phyloP scores from a whole-genome alignment of 225 moss, liverwort and hornwort genomes.

The Polytrichum formosum region DNA sequence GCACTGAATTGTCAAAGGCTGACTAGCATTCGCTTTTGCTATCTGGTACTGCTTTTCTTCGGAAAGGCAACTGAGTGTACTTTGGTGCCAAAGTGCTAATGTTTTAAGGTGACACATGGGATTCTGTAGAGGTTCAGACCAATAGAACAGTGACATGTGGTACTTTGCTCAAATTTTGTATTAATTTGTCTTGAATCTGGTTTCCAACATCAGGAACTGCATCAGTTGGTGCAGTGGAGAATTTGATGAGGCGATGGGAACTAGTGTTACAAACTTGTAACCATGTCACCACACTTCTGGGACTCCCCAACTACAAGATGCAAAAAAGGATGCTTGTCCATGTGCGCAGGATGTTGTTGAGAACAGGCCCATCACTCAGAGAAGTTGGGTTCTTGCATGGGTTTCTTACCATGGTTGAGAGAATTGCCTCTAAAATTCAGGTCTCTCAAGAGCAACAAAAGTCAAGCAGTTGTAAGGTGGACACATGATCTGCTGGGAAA shows the following conservation, averaged over 20 bases:
- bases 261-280: conserved; percentile 39
- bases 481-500: neutral
- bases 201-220: conserved; percentile 37
- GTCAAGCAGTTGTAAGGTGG: conserved; percentile 1
- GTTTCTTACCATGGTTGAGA: conserved; percentile 45
- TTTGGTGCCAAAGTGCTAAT: too few species aligned
- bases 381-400: conserved; percentile 62
- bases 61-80: too few species aligned
- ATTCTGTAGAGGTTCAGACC: too few species aligned
- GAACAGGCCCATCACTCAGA: conserved; percentile 40
- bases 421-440: conserved; percentile 24
- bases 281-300: conserved; percentile 25
- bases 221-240: conserved; percentile 46
- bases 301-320: conserved; percentile 43
- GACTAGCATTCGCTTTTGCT: too few species aligned
- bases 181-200: too few species aligned
- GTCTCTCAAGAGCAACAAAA: conserved; percentile 16
- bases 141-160: too few species aligned
- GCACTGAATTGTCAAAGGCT: too few species aligned
- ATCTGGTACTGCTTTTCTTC: neutral
- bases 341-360: conserved; percentile 48
- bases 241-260: conserved; percentile 53
- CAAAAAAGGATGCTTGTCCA: conserved; percentile 51
- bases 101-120: too few species aligned
- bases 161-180: too few species aligned